phyloP scores from a whole-genome alignment of 805 yeast species.

The Tetrapisispora taiwanensis region DNA sequence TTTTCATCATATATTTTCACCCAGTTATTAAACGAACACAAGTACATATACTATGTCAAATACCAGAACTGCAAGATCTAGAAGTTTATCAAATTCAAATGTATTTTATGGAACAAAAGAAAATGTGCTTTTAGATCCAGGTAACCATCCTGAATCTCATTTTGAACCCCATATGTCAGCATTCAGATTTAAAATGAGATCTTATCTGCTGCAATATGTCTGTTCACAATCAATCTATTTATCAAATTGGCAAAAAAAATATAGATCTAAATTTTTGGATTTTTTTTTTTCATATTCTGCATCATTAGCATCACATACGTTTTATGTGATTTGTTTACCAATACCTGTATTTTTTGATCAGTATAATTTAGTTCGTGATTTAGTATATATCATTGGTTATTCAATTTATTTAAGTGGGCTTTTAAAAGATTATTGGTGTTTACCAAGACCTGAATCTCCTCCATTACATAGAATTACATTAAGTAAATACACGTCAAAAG shows the following conservation, averaged over 20 bases:
- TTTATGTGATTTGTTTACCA: slow-evolving; percentile 84
- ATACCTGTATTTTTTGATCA: slow-evolving; percentile 75
- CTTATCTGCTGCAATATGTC: slow-evolving; percentile 43
- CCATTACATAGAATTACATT: slow-evolving; percentile 84
- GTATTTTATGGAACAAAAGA: slow-evolving; percentile 11
- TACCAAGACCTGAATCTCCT: slow-evolving; percentile 89
- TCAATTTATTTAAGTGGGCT: slow-evolving; percentile 60
- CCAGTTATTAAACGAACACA: too few relatives aligned
- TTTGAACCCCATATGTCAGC: slow-evolving; percentile 50
- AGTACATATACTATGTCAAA: background rate
- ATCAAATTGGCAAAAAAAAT: slow-evolving; percentile 42
- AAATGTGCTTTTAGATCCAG: slow-evolving; percentile 47
- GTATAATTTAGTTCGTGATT: slow-evolving; percentile 48
- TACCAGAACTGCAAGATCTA: background rate
- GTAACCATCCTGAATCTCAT: slow-evolving; percentile 55
- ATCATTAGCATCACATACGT: slow-evolving; percentile 84
- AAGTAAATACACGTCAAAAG: slow-evolving; percentile 83
- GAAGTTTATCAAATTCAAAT: slow-evolving; percentile 12
- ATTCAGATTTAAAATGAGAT: slow-evolving; percentile 44
- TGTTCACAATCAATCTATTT: slow-evolving; percentile 55
- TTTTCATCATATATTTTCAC: too few relatives aligned
- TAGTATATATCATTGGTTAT: slow-evolving; percentile 52
- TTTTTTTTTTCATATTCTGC: slow-evolving; percentile 80
- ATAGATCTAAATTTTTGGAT: slow-evolving; percentile 48
- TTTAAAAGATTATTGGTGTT: slow-evolving; percentile 73